phyloP scores from a whole-genome alignment of 345 rosid genomes.

The Gossypium ekmanianum region DNA sequence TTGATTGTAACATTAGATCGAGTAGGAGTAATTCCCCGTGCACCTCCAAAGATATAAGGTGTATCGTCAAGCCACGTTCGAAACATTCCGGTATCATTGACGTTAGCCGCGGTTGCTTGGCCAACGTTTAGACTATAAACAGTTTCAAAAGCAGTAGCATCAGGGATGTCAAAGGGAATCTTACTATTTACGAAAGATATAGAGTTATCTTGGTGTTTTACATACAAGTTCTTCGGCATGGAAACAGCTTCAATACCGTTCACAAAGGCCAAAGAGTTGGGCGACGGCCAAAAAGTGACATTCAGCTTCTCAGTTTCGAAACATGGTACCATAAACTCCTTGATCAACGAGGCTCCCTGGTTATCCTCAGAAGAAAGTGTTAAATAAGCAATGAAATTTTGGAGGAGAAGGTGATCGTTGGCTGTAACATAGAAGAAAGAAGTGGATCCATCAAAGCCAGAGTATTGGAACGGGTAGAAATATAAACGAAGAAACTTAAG shows the following conservation, averaged over 20 bases:
- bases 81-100: conserved; percentile 26
- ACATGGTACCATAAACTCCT: background rate
- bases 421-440: conserved; percentile 25
- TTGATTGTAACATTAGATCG: background rate
- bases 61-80: conserved; percentile 32
- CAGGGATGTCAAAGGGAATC: fast-evolving
- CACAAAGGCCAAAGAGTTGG: too few species aligned
- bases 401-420: conserved; percentile 15
- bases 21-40: fast-evolving
- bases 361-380: background rate
- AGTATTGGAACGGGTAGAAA: conserved; percentile 18
- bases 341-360: background rate
- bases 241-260: too few species aligned
- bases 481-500: background rate
- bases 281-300: too few species aligned
- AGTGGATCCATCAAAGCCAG: background rate
- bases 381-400: conserved; percentile 24
- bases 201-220: background rate
- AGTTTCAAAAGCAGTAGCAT: background rate
- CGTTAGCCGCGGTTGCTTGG: background rate
- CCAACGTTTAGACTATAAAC: too few species aligned
- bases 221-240: too few species aligned
- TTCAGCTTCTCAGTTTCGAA: too few species aligned
- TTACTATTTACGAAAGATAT: conserved; percentile 9
- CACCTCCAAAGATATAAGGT: background rate